These are phyloP conservation scores for Coemansia sp. DNA, from an alignment of 192 early-diverging fungal species.

Conservation along the genomic window DNA sequence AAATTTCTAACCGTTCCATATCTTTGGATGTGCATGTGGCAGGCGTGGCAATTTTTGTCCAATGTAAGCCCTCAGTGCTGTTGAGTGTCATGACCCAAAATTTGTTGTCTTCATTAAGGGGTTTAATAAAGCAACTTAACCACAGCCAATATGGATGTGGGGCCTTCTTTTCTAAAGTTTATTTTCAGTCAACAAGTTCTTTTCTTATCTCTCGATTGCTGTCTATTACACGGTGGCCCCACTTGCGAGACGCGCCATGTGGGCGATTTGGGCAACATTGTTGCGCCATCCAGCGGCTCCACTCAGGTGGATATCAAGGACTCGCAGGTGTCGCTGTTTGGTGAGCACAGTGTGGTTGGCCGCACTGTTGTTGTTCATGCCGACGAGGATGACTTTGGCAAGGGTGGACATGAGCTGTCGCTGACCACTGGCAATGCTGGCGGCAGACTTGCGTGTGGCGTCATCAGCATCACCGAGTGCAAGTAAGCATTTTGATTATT, in stretches of 20 bases:
- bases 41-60: no score
- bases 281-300: constrained; percentile 57
- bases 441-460: constrained; percentile 83
- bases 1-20: no score
- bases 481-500: constrained; percentile 9
- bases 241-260: constrained; percentile 68
- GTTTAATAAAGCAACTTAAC: no score
- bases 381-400: constrained; percentile 83
- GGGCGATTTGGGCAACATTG: constrained; percentile 90
- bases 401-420: constrained; percentile 70
- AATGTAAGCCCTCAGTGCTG: no score
- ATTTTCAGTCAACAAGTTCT: no score
- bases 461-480: constrained; percentile 69
- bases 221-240: constrained; percentile 89
- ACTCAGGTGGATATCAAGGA: constrained; percentile 60
- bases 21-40: no score
- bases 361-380: constrained; percentile 85
- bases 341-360: constrained; percentile 73
- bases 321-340: constrained; percentile 69
- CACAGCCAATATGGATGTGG: no score
- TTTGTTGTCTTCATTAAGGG: no score
- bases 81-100: no score
- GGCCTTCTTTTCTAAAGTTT: no score
- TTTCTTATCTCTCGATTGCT: no score
- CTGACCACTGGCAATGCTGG: constrained; percentile 86